phyloP scores from a whole-genome alignment of 805 yeast species.

The Saccharomycopsis javanensis region DNA sequence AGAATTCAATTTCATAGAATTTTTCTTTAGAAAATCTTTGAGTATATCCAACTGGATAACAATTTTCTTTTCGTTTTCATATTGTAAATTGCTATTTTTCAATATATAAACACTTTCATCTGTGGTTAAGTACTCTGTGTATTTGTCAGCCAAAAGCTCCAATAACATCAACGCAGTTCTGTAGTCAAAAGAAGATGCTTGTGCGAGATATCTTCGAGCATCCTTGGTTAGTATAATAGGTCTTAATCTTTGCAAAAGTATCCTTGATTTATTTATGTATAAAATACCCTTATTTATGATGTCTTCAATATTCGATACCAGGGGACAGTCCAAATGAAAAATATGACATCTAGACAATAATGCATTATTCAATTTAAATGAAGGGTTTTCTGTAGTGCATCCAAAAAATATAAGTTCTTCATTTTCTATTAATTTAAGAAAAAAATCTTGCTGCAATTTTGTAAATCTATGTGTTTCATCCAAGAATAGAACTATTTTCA shows the following conservation, averaged over 20 bases:
- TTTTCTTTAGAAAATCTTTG: constrained; percentile 27
- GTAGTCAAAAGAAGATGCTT: constrained; percentile 80
- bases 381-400: constrained; percentile 94
- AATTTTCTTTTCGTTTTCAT: neutral
- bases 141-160: constrained; percentile 47
- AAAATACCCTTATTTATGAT: constrained; percentile 52
- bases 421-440: constrained; percentile 73
- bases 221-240: constrained; percentile 31
- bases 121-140: constrained; percentile 32
- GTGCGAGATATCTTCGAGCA: constrained; percentile 57
- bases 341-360: constrained; percentile 77
- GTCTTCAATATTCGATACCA: constrained; percentile 36
- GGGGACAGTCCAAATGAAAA: constrained; percentile 54
- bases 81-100: neutral
- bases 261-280: constrained; percentile 38
- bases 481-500: constrained; percentile 61
- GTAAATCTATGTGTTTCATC: constrained; percentile 91
- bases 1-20: constrained; percentile 70
- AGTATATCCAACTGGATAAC: constrained; percentile 22
- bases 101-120: neutral
- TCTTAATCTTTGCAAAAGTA: constrained; percentile 5
- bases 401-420: constrained; percentile 81
- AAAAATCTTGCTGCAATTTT: constrained; percentile 79
- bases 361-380: constrained; percentile 73
- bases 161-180: constrained; percentile 71